phyloP scores from a whole-genome alignment of 2,329 filamentous ascomycete species.

The Clarireedia homoeocarpa region DNA sequence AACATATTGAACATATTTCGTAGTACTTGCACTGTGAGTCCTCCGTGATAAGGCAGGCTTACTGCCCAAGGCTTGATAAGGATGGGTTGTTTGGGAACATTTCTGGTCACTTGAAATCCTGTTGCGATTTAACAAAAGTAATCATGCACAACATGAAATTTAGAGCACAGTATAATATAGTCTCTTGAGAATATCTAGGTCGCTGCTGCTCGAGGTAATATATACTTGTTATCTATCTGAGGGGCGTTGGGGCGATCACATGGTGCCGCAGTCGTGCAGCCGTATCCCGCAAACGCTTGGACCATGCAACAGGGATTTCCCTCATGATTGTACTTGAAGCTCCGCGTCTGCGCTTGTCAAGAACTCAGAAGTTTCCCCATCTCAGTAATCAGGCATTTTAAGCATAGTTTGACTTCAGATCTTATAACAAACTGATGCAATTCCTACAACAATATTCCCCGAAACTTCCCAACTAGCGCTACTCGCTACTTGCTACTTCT shows the following conservation, averaged over 20 bases:
- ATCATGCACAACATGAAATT: no score
- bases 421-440: not conserved
- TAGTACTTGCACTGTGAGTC: not conserved
- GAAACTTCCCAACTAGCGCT: not conserved
- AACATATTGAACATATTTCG: not conserved
- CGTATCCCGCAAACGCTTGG: not conserved
- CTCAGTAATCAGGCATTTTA: not conserved
- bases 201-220: not conserved
- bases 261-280: no score
- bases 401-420: not conserved
- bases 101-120: no score
- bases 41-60: no score
- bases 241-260: not conserved
- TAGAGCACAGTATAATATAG: no score
- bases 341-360: not conserved
- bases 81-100: no score
- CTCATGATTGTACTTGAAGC: not conserved
- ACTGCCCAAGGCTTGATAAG: not conserved
- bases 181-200: no score
- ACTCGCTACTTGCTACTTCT: not conserved
- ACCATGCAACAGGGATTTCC: not conserved
- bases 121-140: no score
- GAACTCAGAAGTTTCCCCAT: not conserved
- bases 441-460: not conserved
- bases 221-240: not conserved